These are phyloP conservation scores for Phytopythium sindhum DNA, from an alignment of 352 stramenopile genomes.

Conservation along the genomic window DNA sequence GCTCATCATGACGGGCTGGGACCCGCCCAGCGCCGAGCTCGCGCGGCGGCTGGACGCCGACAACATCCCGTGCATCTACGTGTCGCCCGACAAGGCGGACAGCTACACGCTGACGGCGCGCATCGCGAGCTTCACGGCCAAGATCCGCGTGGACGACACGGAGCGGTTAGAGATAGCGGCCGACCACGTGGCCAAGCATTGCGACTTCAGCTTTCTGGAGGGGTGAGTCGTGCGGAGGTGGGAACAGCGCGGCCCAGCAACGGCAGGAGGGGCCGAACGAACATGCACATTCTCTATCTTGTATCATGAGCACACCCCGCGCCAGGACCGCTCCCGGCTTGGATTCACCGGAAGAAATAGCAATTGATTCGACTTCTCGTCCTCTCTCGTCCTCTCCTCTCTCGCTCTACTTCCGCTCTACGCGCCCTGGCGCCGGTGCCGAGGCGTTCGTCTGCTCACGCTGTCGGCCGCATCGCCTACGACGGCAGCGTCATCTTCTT, in stretches of 20 bases:
- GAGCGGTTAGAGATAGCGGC: conserved; percentile 73
- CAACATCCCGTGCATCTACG: conserved; percentile 88
- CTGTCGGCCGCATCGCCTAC: conserved; percentile 31
- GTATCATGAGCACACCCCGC: not conserved
- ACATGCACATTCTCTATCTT: conserved; percentile 8
- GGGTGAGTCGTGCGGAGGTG: conserved; percentile 11
- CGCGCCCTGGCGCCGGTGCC: not conserved
- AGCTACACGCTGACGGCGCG: conserved; percentile 85
- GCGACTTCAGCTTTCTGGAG: conserved; percentile 75
- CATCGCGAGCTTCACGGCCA: conserved; percentile 80
- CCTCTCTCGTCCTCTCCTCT: conserved; percentile 11
- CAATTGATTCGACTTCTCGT: conserved; percentile 17
- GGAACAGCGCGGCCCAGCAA: not conserved
- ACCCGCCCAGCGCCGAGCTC: conserved; percentile 65
- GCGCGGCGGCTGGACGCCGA: conserved; percentile 65
- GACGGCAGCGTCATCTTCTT: conserved; percentile 89
- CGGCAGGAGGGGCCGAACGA: not conserved
- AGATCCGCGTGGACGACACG: conserved; percentile 73
- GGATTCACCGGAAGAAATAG: conserved; percentile 5
- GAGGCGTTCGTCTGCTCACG: not conserved
- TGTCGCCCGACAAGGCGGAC: conserved; percentile 76
- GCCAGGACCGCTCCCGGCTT: not conserved
- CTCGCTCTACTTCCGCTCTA: conserved; percentile 8
- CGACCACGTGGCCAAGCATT: conserved; percentile 78
- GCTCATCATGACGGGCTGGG: conserved; percentile 83